Evolutionary conservation across 768 basidiomycete species (phyloP).

Genomic region (Boletus subparvulus): DNA sequence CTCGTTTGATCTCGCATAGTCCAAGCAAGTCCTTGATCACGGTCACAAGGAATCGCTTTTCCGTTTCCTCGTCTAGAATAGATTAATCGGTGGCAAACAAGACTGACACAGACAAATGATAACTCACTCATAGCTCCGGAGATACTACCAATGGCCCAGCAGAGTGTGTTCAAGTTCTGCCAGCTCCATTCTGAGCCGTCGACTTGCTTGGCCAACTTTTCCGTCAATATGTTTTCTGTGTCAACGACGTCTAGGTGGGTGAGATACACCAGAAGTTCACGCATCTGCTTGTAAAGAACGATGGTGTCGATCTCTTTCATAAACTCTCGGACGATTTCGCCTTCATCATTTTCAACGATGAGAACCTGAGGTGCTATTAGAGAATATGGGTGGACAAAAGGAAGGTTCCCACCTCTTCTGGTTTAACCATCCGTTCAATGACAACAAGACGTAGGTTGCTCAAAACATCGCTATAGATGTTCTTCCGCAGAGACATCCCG

Average conservation of each 20-base stretch:
- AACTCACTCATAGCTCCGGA: conserved; percentile 97
- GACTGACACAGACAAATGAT: neutral
- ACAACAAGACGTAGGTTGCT: conserved; percentile 93
- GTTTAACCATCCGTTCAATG: conserved; percentile 99
- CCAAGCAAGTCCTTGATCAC: conserved; percentile 99
- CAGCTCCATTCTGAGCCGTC: conserved; percentile 99
- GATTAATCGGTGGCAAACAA: neutral
- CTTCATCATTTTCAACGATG: conserved; percentile 99
- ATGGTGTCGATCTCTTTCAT: conserved; percentile 99
- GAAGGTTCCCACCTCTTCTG: conserved; percentile 76
- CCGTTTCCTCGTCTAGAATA: conserved; percentile 88
- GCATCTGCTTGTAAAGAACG: conserved; percentile 98
- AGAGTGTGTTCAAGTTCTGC: conserved; percentile 98
- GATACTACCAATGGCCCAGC: conserved; percentile 99
- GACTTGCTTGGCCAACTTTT: conserved; percentile 96
- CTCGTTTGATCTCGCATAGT: conserved; percentile 95
- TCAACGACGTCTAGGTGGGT: conserved; percentile 96
- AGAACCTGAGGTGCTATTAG: conserved; percentile 61
- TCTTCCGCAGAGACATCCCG: conserved; percentile 83
- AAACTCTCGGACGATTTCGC: conserved; percentile 98
- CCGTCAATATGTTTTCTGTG: conserved; percentile 95
- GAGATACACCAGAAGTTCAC: conserved; percentile 94
- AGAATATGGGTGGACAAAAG: neutral
- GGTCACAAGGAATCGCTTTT: conserved; percentile 97
- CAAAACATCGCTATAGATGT: conserved; percentile 92